These are phyloP conservation scores for Tricholoma bakamatsutake DNA, from an alignment of 768 basidiomycete genomes.

Conservation along the genomic window DNA sequence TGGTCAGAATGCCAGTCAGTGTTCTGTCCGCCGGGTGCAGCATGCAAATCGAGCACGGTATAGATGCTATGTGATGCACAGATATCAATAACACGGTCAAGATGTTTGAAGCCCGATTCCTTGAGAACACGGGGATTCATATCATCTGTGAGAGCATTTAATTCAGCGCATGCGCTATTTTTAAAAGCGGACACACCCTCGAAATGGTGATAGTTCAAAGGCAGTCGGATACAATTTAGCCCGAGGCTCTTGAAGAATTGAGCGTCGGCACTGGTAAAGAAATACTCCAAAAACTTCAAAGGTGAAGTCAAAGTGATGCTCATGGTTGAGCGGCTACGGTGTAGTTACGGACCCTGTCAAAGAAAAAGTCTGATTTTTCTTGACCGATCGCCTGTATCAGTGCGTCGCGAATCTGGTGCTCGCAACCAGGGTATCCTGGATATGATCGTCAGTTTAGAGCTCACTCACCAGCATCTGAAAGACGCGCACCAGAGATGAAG, in stretches of 20 bases:
- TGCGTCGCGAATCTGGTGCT: constrained; percentile 69
- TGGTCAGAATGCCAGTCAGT: constrained; percentile 78
- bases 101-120: constrained; percentile 69
- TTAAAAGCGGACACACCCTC: constrained; percentile 28
- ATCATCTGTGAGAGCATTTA: constrained; percentile 39
- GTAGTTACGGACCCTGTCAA: constrained; percentile 56
- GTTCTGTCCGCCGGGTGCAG: constrained; percentile 71
- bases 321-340: not conserved
- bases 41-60: constrained; percentile 78
- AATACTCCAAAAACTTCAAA: constrained; percentile 78
- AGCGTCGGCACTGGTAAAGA: constrained; percentile 74
- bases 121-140: constrained; percentile 76
- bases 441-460: not conserved
- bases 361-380: constrained; percentile 71
- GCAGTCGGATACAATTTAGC: constrained; percentile 72
- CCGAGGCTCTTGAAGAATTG: constrained; percentile 73
- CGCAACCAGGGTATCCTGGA: constrained; percentile 73
- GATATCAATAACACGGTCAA: constrained; percentile 72
- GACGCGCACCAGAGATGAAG: constrained; percentile 54
- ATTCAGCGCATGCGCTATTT: not conserved
- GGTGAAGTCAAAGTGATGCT: constrained; percentile 37
- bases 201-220: constrained; percentile 73
- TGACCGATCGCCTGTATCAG: constrained; percentile 60
- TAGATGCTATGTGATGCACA: constrained; percentile 75
- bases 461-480: not conserved